Base-by-base conservation (phyloP, 257 asterid genomes). In the Anisodus acutangulus region DNA sequence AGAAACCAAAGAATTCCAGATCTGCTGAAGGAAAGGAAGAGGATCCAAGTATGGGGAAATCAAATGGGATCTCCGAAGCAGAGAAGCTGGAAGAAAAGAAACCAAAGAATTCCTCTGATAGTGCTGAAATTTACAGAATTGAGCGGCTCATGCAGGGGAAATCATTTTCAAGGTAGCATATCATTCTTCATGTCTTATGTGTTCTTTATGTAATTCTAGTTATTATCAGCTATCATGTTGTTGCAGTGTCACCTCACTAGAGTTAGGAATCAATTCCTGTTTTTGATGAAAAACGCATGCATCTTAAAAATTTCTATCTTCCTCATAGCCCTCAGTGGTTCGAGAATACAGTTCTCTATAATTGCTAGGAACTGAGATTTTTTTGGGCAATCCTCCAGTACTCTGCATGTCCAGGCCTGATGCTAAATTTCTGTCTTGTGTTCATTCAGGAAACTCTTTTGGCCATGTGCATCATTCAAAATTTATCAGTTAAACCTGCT, bases 91-190 rank as follows among this genome's bases (percentile, higher is more conserved):
- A 83, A 41, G 84, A 80, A 84, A 89, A 83, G 72, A 76, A 86
- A 31, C 83, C 79, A 74, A 71, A 85, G 74, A 76, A 71, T 69
- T 79, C 87, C 7, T 45, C 83, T 59, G 86, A 84, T 79, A 87
- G 88, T 85, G 79, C 89, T 81, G 90, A 87, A 43, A 86, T 93
- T 87, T 88, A 90, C 66, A 90, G 89, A 87, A 92, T 95, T 78
- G 97, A 91, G 92, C 93, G 91, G 90, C 83, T 94, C 86, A 89
- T 94, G 83, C 88, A 91, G 86, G 95, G 91, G 72, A 90, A 85
- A 87, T 86, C 90, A 82, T 94, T 93, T 85, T 89, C 97, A 1
- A 87, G 98, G 98, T 95, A 89, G 8, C n/a, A 35, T 53, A 53
- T 67, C 70, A 78, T 19, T 71, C 64, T 68, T 81, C 85, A 81